Evolutionary conservation across 2,329 filamentous ascomycete species (phyloP).

Genomic region (Apiospora malaysiana): DNA sequence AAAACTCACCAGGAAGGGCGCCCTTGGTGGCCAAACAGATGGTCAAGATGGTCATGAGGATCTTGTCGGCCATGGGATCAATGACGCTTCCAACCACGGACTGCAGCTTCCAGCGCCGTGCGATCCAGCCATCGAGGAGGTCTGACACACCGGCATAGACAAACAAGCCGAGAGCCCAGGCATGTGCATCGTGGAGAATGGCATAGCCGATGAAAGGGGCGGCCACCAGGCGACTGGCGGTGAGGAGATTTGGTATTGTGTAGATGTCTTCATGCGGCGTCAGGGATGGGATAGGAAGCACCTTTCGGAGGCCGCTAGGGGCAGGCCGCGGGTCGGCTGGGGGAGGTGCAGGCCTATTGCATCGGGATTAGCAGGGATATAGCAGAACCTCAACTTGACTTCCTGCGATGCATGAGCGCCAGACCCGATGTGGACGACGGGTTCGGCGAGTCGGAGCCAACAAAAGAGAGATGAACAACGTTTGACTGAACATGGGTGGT

Average conservation of each 20-base stretch:
- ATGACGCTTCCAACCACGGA: conserved; percentile 95
- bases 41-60: conserved; percentile 91
- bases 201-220: conserved; percentile 89
- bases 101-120: conserved; percentile 82
- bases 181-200: conserved; percentile 81
- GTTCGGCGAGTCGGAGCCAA: conserved; percentile 3
- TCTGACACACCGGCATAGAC: conserved; percentile 92
- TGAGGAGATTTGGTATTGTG: conserved; percentile 93
- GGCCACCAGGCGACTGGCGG: conserved; percentile 81
- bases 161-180: conserved; percentile 83
- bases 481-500: conserved; percentile 6
- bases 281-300: conserved; percentile 39
- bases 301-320: conserved; percentile 33
- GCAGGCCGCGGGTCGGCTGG: conserved; percentile 2
- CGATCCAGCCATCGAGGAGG: conserved; percentile 92
- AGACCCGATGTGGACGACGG: not conserved
- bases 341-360: conserved; percentile 11
- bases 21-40: conserved; percentile 85
- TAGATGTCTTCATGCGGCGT: conserved; percentile 86
- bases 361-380: conserved; percentile 6
- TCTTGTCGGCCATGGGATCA: conserved; percentile 96
- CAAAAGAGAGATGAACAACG: not conserved
- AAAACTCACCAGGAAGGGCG: conserved; percentile 71
- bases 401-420: not conserved
- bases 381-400: conserved; percentile 12